Conservation (phyloP, 2,329 filamentous ascomycete genomes). For the Scytalidium sp. region DNA sequence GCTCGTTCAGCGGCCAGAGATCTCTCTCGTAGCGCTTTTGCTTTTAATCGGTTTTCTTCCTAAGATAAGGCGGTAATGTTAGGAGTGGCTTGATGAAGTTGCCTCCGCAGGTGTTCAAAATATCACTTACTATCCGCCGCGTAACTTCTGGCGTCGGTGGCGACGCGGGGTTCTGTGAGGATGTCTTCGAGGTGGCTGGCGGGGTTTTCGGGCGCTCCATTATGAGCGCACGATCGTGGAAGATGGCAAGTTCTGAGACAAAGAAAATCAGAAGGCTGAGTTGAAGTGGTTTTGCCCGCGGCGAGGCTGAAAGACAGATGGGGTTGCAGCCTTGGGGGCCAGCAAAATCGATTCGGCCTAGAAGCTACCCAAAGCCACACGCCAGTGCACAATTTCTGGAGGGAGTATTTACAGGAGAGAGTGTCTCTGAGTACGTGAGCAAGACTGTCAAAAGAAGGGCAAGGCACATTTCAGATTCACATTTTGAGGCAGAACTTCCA, state of each 20-base stretch:
- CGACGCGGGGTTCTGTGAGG: constrained; percentile 28
- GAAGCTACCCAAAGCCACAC: background rate
- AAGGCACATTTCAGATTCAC: background rate
- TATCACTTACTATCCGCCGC: constrained; percentile 53
- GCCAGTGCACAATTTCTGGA: too few relatives aligned
- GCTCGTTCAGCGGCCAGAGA: constrained; percentile 60
- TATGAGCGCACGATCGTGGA: background rate
- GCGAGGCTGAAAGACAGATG: background rate
- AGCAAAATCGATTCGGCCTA: background rate
- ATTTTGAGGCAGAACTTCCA: too few relatives aligned
- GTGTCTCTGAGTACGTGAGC: too few relatives aligned
- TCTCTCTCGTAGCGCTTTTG: constrained; percentile 80
- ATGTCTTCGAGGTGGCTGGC: constrained; percentile 30
- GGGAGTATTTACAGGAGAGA: too few relatives aligned
- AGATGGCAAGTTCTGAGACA: background rate
- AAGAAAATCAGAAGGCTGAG: background rate
- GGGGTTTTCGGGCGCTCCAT: constrained; percentile 50
- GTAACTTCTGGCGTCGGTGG: constrained; percentile 54
- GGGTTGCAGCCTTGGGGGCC: background rate
- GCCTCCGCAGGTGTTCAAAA: too few relatives aligned
- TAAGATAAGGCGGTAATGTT: constrained; percentile 30
- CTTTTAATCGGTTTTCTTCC: constrained; percentile 85
- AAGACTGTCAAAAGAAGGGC: too few relatives aligned
- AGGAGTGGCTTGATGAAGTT: too few relatives aligned
- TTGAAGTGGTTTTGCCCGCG: background rate